Evolutionary conservation across 1,284 basidiomycete genomes (phyloP).

Genomic region (Leccinum solheimii): DNA sequence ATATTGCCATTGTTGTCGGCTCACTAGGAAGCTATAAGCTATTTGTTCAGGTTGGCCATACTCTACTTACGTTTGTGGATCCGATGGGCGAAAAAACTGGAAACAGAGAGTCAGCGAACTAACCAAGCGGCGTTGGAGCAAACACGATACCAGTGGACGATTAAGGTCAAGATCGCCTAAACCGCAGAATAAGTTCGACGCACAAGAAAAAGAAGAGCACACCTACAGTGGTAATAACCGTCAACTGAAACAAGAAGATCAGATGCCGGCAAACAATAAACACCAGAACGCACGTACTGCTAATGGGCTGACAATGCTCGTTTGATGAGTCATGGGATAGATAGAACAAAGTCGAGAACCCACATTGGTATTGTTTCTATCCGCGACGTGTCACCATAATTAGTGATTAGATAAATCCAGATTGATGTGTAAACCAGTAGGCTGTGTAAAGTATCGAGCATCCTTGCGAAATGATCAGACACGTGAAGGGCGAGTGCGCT

Average conservation of each 20-base stretch:
- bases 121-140: neutral
- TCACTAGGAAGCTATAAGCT: constrained; percentile 22
- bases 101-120: neutral
- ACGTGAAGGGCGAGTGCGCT: neutral
- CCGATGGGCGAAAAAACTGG: constrained; percentile 33
- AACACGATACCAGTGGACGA: constrained; percentile 35
- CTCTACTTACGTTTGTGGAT: constrained; percentile 32
- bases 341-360: neutral
- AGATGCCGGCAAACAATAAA: neutral
- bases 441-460: constrained; percentile 31
- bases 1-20: constrained; percentile 25
- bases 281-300: constrained; percentile 37
- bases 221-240: constrained; percentile 46
- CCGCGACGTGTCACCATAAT: constrained; percentile 26
- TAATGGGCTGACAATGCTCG: constrained; percentile 36
- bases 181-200: neutral
- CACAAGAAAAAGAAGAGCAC: neutral
- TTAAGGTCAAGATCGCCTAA: constrained; percentile 38
- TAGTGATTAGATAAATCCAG: constrained; percentile 33
- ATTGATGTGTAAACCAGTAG: constrained; percentile 29
- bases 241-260: constrained; percentile 37
- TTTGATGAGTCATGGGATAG: neutral
- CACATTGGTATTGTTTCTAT: constrained; percentile 31
- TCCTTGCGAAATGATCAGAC: constrained; percentile 20
- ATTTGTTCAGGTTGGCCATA: neutral